Conservation (phyloP, 495 filamentous ascomycete species). For the Chaetomium tenue region DNA sequence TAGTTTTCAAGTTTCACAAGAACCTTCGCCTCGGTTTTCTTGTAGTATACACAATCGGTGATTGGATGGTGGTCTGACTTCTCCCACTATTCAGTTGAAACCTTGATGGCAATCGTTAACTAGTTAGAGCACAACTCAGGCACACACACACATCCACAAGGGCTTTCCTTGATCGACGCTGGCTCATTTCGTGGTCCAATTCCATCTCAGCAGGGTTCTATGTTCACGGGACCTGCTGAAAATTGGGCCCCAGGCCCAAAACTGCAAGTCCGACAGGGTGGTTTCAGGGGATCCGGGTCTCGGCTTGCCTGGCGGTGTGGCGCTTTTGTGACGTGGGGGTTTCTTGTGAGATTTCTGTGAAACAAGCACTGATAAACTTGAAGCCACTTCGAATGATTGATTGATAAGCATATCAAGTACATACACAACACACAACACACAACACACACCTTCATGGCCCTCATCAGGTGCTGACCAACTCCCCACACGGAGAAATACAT, state of each 20-base stretch:
- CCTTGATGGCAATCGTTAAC: background rate
- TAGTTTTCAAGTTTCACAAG: conserved; percentile 8
- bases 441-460: background rate
- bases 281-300: conserved; percentile 11
- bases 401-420: too few relatives aligned
- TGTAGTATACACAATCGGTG: background rate
- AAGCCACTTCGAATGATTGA: too few relatives aligned
- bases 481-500: background rate
- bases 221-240: conserved; percentile 23
- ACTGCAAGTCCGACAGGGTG: conserved; percentile 11
- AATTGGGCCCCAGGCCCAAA: conserved; percentile 8
- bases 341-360: background rate
- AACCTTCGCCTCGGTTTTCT: background rate
- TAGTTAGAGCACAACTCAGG: too few relatives aligned
- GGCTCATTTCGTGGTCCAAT: conserved; percentile 2
- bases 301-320: background rate
- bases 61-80: background rate
- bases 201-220: conserved; percentile 1
- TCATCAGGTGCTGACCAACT: background rate
- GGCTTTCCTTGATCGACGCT: conserved; percentile 12
- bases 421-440: background rate
- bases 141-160: background rate
- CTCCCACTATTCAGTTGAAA: background rate
- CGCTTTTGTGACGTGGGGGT: conserved; percentile 6
- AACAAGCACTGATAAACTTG: background rate